Evolutionary conservation across 192 early-diverging fungal species (phyloP).

Genomic region (Rhizophagus clarus): DNA sequence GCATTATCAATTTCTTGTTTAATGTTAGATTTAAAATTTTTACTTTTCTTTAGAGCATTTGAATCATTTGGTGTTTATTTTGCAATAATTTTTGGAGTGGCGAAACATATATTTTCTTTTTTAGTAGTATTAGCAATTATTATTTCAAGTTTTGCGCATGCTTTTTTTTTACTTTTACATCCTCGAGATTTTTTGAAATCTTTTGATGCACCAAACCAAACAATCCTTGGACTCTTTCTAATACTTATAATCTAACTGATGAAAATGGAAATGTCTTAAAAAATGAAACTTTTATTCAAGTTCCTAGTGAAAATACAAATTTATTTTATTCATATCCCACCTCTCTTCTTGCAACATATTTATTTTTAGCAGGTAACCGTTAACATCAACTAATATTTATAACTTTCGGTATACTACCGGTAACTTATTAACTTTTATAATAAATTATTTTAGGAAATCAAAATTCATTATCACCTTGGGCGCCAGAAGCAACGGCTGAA

Average conservation of each 20-base stretch:
- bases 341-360: constrained; percentile 4
- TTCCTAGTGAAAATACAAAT: background rate
- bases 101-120: constrained; percentile 15
- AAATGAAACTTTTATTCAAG: background rate
- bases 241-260: background rate
- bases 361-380: background rate
- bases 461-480: background rate
- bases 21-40: constrained; percentile 10
- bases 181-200: background rate
- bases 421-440: no score
- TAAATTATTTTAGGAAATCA: background rate
- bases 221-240: background rate
- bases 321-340: background rate
- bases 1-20: background rate
- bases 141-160: background rate
- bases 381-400: background rate
- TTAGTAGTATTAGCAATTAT: background rate
- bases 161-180: background rate
- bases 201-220: background rate
- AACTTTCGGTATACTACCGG: no score
- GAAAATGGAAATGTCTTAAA: background rate
- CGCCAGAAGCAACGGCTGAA: background rate
- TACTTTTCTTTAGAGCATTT: constrained; percentile 3
- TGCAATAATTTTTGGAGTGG: constrained; percentile 14
- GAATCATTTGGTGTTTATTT: constrained; percentile 13